Conservation (phyloP, 192 early-diverging fungal genomes). For the Phycomyces nitens region DNA sequence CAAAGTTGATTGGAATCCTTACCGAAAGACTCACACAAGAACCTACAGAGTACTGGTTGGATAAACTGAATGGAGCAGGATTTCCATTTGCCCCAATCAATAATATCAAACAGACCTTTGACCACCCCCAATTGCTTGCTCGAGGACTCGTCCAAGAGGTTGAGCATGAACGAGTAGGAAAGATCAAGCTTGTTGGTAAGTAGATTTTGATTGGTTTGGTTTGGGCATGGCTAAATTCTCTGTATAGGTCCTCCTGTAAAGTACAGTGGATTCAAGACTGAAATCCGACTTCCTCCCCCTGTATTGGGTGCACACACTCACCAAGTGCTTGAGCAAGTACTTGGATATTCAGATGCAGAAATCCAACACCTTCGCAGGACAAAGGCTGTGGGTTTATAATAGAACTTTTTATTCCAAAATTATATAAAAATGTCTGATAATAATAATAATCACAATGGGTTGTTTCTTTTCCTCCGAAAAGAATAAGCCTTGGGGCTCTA, state of each 20-base stretch:
- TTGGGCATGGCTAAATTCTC: no score
- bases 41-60: slow-evolving; percentile 61
- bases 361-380: not conserved
- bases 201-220: not conserved
- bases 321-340: slow-evolving; percentile 62
- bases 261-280: slow-evolving; percentile 64
- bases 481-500: slow-evolving; percentile 2
- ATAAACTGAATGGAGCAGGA: slow-evolving; percentile 59
- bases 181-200: slow-evolving; percentile 69
- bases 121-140: slow-evolving; percentile 67
- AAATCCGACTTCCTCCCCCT: slow-evolving; percentile 73
- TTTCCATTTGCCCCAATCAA: slow-evolving; percentile 86
- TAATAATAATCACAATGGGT: no score
- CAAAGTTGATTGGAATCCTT: slow-evolving; percentile 59
- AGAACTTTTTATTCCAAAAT: no score
- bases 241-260: slow-evolving; percentile 62
- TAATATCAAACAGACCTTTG: slow-evolving; percentile 72
- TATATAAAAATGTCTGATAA: no score
- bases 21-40: slow-evolving; percentile 42
- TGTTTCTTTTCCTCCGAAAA: slow-evolving; percentile 22
- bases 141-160: slow-evolving; percentile 74
- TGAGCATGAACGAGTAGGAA: slow-evolving; percentile 77
- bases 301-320: slow-evolving; percentile 85
- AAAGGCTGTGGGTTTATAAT: not conserved
- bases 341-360: slow-evolving; percentile 55